Base-by-base conservation (phyloP, 1,139 yeast genomes). In the Hansenula sp. region DNA sequence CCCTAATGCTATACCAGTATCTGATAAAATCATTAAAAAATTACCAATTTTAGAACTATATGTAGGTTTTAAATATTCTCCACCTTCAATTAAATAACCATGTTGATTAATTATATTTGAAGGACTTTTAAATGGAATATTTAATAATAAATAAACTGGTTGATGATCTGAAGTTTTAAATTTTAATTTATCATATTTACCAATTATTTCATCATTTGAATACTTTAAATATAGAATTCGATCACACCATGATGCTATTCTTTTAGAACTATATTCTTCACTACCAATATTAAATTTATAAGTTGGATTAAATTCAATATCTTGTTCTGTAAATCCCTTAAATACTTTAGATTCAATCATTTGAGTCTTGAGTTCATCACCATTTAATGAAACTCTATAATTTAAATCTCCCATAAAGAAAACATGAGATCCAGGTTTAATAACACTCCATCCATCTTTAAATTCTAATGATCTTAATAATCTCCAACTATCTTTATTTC, bases 171-270 rank as follows among this genome's bases (percentile, higher is more conserved):
- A 60, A 25, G 57, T 53, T 18, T 43, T 47, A 1, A 39, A 46
- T 2, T 35, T 28, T 5, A 63, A 29, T 1, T 62, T 49, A 14
- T 43, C 43, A 43, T 65, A 65, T 3, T 36, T 32, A 3, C 40
- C 9, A 5, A 44, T 34, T 5, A 36, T 29, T 1, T 28, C 38
- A 4, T 42, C 32, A 6, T 48, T 53, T 14, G 60, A 58, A 53
- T 80, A 79, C 1, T 70, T 59, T 44, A 76, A 74, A 53, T 66
- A 86, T 34, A 89, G 57, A 4, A 89, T 76, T 39, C 97, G 65
- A 57, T 89, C 97, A 60, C 96, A 88, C 95, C 96, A 89, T 4
- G 95, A 82, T 0, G 96, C 95, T 2, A 69, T 67, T 43, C 96
- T 64, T 48, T 78, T 81, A 5, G 60, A 39, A 47, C 77, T 75